Base-by-base conservation (phyloP, 2,329 filamentous ascomycete genomes). In the Daldinia sp. region DNA sequence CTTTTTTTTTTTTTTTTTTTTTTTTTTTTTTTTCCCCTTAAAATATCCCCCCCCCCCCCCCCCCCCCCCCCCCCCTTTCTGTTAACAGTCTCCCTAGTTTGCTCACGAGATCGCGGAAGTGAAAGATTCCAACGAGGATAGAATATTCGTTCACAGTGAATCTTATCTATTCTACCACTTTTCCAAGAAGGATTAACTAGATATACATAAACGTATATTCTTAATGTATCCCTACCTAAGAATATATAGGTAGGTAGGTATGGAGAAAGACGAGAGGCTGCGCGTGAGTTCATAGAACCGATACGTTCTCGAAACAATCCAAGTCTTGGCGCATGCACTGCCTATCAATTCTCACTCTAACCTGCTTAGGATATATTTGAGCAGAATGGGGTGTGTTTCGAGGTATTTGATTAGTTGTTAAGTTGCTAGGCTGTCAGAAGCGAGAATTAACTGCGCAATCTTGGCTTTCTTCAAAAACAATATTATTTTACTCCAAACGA, bases 261-360 rank as follows among this genome's bases (percentile, higher is more conserved):
- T 1, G 20, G 9, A 46, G 23, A 48, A 48, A 28, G 44, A 48
- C 23, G 26, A 30, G 20, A 6, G 12, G 44, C 39, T 18, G 39
- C 37, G 20, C 20, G 46, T n/a, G 26, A 30, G 23, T 4, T 15
- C 13, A 30, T 9, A 3, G 46, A 28, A 3, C 6, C 46, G 46
- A 51, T 51, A 37, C 42, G 41, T 7, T 48, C 41, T n/a, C n/a
- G 9, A 15, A 44, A 54, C 53, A 42, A 41, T 39, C 30, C 33
- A n/a, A 41, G 7, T 6, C 46, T 51, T 51, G 46, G 46, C 46
- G 15, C 39, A 9, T 39, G 35, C 51, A 26, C 51, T 39, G 51
- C 51, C 51, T 37, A 39, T 39, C 30, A 13, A 23, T 15, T 46
- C 26, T 28, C 26, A 3, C 26, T 12, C 18, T 20, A 2, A 9